Conservation (phyloP, 305 asterid species). For the Fraxinus paxiana region DNA sequence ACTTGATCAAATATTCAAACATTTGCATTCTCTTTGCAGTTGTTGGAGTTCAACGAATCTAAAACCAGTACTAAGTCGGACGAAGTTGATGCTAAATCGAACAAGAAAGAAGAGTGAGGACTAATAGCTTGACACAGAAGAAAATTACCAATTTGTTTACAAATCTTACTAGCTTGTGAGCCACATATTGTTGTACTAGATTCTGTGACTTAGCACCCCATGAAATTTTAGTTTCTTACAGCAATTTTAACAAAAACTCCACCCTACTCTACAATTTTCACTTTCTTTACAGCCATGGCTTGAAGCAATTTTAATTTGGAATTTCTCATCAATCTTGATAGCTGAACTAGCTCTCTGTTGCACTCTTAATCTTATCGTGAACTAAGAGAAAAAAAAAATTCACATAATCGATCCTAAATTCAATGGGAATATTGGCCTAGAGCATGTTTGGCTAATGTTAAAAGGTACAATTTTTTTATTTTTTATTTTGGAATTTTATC, state of each 20-base stretch:
- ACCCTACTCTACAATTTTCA: neutral
- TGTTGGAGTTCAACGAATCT: slow-evolving; percentile 67
- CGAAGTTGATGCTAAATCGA: slow-evolving; percentile 26
- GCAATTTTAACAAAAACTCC: slow-evolving; percentile 4
- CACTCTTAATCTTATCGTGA: neutral
- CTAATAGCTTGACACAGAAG: slow-evolving; percentile 8
- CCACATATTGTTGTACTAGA: slow-evolving; percentile 27
- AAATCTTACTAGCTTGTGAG: slow-evolving; percentile 13
- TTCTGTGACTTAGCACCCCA: slow-evolving; percentile 15
- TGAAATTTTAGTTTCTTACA: neutral
- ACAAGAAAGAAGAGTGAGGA: slow-evolving; percentile 49
- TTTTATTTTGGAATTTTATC: neutral
- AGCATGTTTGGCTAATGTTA: neutral
- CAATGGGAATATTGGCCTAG: neutral
- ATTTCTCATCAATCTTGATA: neutral
- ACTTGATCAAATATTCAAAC: neutral
- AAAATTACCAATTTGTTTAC: slow-evolving; percentile 1
- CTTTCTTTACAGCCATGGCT: neutral
- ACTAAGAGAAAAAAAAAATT: neutral
- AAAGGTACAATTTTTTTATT: neutral
- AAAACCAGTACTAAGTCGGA: slow-evolving; percentile 20
- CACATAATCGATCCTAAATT: neutral
- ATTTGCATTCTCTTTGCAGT: slow-evolving; percentile 29
- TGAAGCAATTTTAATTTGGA: neutral
- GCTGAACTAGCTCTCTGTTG: neutral